Evolutionary conservation across 306 rosid genomes (phyloP).

Genomic region (Prunus padus): DNA sequence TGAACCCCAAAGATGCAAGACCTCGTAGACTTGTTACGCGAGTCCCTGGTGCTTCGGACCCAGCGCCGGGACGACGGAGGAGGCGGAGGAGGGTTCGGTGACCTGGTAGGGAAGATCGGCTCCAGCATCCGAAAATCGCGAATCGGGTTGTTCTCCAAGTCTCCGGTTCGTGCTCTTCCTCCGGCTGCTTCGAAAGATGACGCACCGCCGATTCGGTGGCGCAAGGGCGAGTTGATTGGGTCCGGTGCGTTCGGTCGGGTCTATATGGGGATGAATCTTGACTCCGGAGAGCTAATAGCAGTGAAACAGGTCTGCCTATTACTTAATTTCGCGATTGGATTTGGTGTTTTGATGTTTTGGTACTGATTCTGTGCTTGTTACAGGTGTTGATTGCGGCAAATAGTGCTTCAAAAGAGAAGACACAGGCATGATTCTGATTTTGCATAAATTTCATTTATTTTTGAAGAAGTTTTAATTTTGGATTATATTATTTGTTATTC

Average conservation of each 20-base stretch:
- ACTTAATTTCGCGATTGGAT: not conserved
- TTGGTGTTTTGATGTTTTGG: slow-evolving; percentile 1
- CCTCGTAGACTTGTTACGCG: slow-evolving; percentile 77
- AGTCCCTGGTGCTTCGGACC: slow-evolving; percentile 59
- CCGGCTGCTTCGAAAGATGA: slow-evolving; percentile 28
- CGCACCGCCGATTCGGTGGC: slow-evolving; percentile 77
- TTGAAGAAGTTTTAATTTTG: not conserved
- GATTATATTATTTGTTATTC: not conserved
- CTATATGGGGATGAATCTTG: slow-evolving; percentile 95
- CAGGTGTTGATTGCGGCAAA: slow-evolving; percentile 79
- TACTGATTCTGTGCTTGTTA: slow-evolving; percentile 1
- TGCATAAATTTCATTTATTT: not conserved
- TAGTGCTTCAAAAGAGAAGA: slow-evolving; percentile 70
- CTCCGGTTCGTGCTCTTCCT: slow-evolving; percentile 43
- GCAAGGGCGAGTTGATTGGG: slow-evolving; percentile 85
- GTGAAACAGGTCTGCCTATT: slow-evolving; percentile 62
- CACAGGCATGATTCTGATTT: slow-evolving; percentile 49
- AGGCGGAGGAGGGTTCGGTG: slow-evolving; percentile 50
- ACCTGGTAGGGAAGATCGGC: slow-evolving; percentile 69
- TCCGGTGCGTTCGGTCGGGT: slow-evolving; percentile 88
- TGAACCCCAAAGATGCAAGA: slow-evolving; percentile 56
- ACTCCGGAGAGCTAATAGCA: slow-evolving; percentile 92
- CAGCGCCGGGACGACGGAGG: slow-evolving; percentile 35
- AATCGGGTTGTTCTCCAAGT: slow-evolving; percentile 55
- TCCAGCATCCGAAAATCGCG: slow-evolving; percentile 77